Base-by-base conservation (phyloP, 495 filamentous ascomycete genomes). In the Penicillium angulare region DNA sequence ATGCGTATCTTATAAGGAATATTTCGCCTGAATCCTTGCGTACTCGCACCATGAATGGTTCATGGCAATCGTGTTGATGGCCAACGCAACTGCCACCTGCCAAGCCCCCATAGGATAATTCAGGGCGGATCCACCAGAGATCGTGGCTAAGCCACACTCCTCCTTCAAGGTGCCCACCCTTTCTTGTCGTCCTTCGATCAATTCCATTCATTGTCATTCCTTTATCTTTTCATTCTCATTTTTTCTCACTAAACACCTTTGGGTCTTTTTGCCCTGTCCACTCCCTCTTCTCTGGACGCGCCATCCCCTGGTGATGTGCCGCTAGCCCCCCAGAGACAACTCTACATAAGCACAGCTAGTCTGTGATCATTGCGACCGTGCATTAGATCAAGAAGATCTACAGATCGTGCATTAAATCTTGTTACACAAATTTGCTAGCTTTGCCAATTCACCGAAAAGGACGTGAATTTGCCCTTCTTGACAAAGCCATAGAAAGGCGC, bases 141-240 rank as follows among this genome's bases (percentile, higher is more conserved):
- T 50, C 43, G 18, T 52, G 50, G 43, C 61, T 64, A 45, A 64
- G 56, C 61, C 64, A 60, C 55, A 61, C 47, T 24, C 35, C 31
- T 35, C 38, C 38, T 45, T 43, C 47, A 20, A n/a, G n/a, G n/a
- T n/a, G n/a, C n/a, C n/a, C 22, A 27, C 16, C 33, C 18, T 31
- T 40, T 50, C 34, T 39, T 29, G 24, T 10, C 32, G 33, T 15
- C 13, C 33, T 34, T 31, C 26, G 23, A 54, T 12, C 38, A 44
- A 53, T 47, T 41, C 61, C 52, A 56, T 42, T 52, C 54, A 21
- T 60, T 56, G 40, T 55, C 22, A 41, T 20, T 52, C 34, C 26
- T 52, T 47, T 42, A 15, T 41, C 24, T 17, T 35, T 35, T 46
- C 5, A 40, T 33, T 16, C 13, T 12, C 2, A 31, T 16, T 36